phyloP scores from a whole-genome alignment of 257 asterid species.

The Plantago elongata region DNA sequence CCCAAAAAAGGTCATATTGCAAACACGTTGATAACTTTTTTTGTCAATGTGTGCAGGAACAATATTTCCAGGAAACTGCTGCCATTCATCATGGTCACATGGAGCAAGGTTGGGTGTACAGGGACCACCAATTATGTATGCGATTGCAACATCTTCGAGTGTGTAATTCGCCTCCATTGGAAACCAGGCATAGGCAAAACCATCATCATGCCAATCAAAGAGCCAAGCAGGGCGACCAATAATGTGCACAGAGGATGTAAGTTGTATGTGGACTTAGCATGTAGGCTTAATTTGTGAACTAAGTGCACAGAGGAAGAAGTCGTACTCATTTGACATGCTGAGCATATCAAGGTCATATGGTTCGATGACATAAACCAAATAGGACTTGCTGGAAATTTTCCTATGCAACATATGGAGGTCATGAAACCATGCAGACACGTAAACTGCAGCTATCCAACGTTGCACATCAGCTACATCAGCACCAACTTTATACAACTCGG shows the following conservation, averaged over 20 bases:
- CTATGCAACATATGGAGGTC: background rate
- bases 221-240: no score
- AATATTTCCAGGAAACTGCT: conserved; percentile 4
- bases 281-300: no score
- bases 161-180: background rate
- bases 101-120: background rate
- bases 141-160: background rate
- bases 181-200: background rate
- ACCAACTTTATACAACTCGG: background rate
- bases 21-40: background rate
- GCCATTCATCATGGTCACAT: background rate
- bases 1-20: background rate
- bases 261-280: no score
- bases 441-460: conserved; percentile 6
- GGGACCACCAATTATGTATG: background rate
- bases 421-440: background rate
- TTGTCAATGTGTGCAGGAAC: background rate
- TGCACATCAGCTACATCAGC: background rate
- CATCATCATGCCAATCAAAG: background rate
- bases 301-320: background rate
- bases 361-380: background rate
- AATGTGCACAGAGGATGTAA: no score
- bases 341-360: background rate
- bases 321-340: background rate
- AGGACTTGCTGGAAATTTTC: background rate